A percentile compares a stretch with the other conserved stretches of the same genome.
phyloP scores from a whole-genome alignment of 495 filamentous ascomycete species.

The Penicillium subrubescens region DNA sequence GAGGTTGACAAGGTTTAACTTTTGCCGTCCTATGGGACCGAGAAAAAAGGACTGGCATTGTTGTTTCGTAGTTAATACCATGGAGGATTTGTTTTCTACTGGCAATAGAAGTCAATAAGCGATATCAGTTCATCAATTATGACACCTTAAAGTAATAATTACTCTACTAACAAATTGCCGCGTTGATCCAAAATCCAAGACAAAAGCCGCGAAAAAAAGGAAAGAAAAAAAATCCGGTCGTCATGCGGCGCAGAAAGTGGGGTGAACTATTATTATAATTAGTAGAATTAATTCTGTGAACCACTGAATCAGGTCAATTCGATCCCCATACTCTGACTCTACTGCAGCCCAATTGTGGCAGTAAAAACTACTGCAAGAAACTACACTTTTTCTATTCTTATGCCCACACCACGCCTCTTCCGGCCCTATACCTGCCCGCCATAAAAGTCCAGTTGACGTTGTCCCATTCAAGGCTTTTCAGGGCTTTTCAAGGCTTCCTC shows the following conservation, averaged over 20 bases:
- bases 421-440: not conserved
- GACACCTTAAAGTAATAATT: no score
- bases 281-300: no score
- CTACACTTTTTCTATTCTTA: not conserved
- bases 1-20: not conserved
- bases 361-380: not conserved
- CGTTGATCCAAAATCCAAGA: not conserved
- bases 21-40: not conserved
- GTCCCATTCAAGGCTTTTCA: no score
- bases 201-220: not conserved
- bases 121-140: not conserved
- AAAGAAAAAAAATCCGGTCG: not conserved
- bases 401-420: slow-evolving; percentile 1
- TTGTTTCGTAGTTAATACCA: not conserved
- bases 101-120: no score
- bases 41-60: not conserved
- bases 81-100: no score
- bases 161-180: no score
- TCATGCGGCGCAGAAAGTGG: slow-evolving; percentile 6
- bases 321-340: not conserved
- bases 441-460: not conserved
- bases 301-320: not conserved
- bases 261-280: not conserved
- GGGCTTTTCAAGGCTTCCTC: not conserved
- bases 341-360: no score